These are phyloP conservation scores for Avena sativa DNA, from an alignment of 176 grass and related monocot genomes.

Conservation along the genomic window DNA sequence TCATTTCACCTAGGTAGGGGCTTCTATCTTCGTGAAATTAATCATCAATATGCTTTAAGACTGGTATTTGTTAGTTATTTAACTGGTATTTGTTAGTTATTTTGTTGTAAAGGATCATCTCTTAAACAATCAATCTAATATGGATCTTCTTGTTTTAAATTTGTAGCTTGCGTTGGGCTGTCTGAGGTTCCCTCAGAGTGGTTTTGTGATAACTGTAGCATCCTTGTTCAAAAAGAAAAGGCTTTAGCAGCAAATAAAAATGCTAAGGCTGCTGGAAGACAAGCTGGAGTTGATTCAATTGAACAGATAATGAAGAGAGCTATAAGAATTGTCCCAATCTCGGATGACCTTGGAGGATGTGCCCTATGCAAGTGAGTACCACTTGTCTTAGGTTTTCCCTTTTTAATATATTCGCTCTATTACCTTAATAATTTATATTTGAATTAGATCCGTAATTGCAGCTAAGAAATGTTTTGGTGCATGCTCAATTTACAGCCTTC, in stretches of 20 bases:
- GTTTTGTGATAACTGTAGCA: constrained; percentile 89
- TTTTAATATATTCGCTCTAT: constrained; percentile 22
- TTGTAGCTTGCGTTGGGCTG: constrained; percentile 78
- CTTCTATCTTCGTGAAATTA: constrained; percentile 16
- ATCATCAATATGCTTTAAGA: background rate
- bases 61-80: no score
- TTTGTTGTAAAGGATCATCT: no score
- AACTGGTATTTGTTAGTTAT: no score
- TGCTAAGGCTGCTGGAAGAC: constrained; percentile 95
- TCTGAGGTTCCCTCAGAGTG: constrained; percentile 63
- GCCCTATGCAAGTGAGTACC: constrained; percentile 86
- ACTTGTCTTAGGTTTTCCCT: background rate
- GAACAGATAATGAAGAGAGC: constrained; percentile 91
- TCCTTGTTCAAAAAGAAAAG: constrained; percentile 84
- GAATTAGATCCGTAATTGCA: background rate
- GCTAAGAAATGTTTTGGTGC: background rate
- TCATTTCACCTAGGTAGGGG: constrained; percentile 85
- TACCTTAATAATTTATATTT: constrained; percentile 13
- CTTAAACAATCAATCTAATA: constrained; percentile 9
- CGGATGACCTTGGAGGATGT: constrained; percentile 84
- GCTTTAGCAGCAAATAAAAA: constrained; percentile 86
- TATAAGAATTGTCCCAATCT: constrained; percentile 85
- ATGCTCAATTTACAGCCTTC: constrained; percentile 35
- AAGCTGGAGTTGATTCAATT: constrained; percentile 94
- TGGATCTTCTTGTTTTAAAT: constrained; percentile 33